Base-by-base conservation (phyloP, 73 alveolate species). In the Stentor coeruleus region DNA sequence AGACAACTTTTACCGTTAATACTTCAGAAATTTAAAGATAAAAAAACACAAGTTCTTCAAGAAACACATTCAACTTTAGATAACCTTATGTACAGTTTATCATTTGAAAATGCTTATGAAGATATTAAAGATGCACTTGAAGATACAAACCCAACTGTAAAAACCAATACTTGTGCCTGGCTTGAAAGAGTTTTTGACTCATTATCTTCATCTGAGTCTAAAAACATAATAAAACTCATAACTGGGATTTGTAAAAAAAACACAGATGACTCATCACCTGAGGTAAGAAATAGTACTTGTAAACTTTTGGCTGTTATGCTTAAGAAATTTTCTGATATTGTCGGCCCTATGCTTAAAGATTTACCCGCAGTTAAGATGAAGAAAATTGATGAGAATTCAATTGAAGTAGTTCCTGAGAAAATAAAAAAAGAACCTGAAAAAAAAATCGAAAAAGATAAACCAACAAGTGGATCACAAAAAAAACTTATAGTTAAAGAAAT, bases 391-490 rank as follows among this genome's bases (percentile, higher is more conserved):
- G 81, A 66, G 2, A 57, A 36, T 66, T 36, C 40, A 31, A 37
- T 11, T 36, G 38, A 4, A 75, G 75, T 3, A 42, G 84, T 3
- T 39, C 49, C 35, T 26, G 20, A 76, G 30, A 35, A 42, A 82
- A 89, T 81, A 31, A 92, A 89, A 76, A 66, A 0, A 30, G 49
- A 66, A 0, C 38, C 77, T n/a, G n/a, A n/a, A 66, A 66, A 66
- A 2, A 0, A 1, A 2, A 57, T n/a, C 0, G 38, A 66, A 0
- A 28, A 28, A 2, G 30, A 1, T 66, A 20, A 20, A 2, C 38
- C 81, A 1, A 20, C 81, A 0, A 2, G 26, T 30, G 35, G 35
- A 66, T 0, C 38, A 0, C 26, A 36, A 2, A 66, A 30, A 30
- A 66, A 66, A 66, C 77, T 0, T 66, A 36, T 30, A 33, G 30